Evolutionary conservation across 495 filamentous ascomycete species (phyloP), one percentile per base, ranked within the genome.

Genomic region (Daldinia decipiens): DNA sequence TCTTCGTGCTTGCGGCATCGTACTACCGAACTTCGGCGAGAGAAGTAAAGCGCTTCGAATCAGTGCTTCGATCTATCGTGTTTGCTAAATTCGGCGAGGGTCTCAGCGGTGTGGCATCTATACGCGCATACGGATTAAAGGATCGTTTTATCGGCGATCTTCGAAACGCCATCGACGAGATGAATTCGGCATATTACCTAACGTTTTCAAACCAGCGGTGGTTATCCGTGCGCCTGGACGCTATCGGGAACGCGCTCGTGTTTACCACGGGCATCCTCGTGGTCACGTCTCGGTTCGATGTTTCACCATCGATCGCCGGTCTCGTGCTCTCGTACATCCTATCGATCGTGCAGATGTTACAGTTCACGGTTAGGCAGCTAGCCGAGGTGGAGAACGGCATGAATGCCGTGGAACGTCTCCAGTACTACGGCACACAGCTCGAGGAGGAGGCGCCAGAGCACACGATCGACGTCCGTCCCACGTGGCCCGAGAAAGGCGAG

Each of bases 301-400:
- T 98, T 50, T 79, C 87, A 34, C 95, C 95, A 9, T 93, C 91
- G 57, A 96, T 93, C 61, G 90, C 87, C 58, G 95, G 95, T 19
- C 80, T 98, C 31, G 93, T 98, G 0, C 84, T 98, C 9, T 94
- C 92, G 11, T 98, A 97, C 76, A 97, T 98, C 70, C 85, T 98
- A 2, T 87, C 90, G 32, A 96, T 98, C 67, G 93, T 96, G n/a
- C 92, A 95, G 80, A 93, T 97, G 91, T 88, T 98, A 52, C 94
- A 97, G 76, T 97, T 97, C 80, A 94, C 93, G 2, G 92, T 98
- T 19, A 88, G 95, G 39, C 95, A 98, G 80, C 86, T 98, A 38
- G 94, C 95, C 36, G 95, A 98, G 77, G 92, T 98, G 21, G 95
- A 99, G 78, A 98, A 97, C 82, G 91, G 92, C 76, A 97, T 99